Percentiles rank a stretch among this genome's conserved stretches.
Conservation (phyloP, 305 asterid genomes). For the Fraxinus angustifolia region DNA sequence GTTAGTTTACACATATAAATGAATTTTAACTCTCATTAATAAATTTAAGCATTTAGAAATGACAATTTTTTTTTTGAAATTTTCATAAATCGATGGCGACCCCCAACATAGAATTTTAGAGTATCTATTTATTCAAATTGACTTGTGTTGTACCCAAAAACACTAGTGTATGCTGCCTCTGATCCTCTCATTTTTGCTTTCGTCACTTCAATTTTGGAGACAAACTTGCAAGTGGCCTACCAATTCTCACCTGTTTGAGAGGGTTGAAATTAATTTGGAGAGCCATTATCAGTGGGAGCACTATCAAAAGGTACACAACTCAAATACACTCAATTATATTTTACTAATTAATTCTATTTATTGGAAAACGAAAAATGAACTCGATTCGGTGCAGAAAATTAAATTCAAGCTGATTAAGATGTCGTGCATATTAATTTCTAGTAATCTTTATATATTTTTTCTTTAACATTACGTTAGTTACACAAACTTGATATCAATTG, state of each 20-base stretch:
- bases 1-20: background rate
- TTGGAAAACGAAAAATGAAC: background rate
- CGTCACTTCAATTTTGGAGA: slow-evolving; percentile 24
- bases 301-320: slow-evolving; percentile 31
- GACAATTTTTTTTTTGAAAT: background rate
- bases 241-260: slow-evolving; percentile 25
- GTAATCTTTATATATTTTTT: background rate
- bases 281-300: slow-evolving; percentile 38
- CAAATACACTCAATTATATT: background rate
- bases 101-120: background rate
- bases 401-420: background rate
- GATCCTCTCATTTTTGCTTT: slow-evolving; percentile 20
- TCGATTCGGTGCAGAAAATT: background rate
- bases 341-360: slow-evolving; percentile 1
- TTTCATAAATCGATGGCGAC: background rate
- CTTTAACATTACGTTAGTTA: background rate
- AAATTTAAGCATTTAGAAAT: background rate
- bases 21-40: background rate
- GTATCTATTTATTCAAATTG: slow-evolving; percentile 1
- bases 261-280: slow-evolving; percentile 26
- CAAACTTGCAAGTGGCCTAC: slow-evolving; percentile 43
- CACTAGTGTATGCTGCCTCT: slow-evolving; percentile 6
- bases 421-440: background rate
- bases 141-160: slow-evolving; percentile 25
- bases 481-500: background rate